phyloP scores from a whole-genome alignment of 1,284 basidiomycete species.

The Vanrija pseudolonga region DNA sequence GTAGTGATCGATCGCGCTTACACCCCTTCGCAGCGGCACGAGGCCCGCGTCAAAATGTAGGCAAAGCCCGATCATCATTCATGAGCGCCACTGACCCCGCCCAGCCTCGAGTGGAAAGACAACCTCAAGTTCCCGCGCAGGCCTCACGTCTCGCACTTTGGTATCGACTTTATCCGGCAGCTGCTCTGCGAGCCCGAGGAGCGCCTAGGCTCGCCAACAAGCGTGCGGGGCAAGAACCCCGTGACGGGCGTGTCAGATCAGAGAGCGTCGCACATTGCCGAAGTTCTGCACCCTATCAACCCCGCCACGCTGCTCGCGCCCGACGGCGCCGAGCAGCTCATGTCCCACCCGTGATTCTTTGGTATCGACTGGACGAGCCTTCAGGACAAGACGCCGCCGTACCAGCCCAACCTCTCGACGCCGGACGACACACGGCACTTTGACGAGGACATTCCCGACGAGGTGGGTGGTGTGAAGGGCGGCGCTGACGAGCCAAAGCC shows the following conservation, averaged over 20 bases:
- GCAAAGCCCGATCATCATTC: conserved; percentile 6
- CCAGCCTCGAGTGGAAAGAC: conserved; percentile 78
- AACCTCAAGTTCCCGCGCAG: conserved; percentile 80
- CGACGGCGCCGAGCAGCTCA: conserved; percentile 79
- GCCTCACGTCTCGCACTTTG: conserved; percentile 78
- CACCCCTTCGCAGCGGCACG: conserved; percentile 62
- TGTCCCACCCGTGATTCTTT: conserved; percentile 80
- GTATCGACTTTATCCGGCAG: conserved; percentile 76
- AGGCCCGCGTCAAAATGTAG: conserved; percentile 81
- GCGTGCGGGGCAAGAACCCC: not conserved
- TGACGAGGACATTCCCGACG: conserved; percentile 84
- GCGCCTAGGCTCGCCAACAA: conserved; percentile 55
- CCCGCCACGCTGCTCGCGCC: not conserved
- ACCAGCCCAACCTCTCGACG: conserved; percentile 71
- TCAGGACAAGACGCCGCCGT: conserved; percentile 75
- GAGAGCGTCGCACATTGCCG: not conserved
- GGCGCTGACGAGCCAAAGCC: conserved; percentile 57
- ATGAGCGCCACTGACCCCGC: conserved; percentile 9
- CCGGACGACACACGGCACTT: conserved; percentile 86
- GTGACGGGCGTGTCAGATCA: not conserved
- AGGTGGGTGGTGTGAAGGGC: conserved; percentile 56
- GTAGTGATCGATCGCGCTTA: not conserved
- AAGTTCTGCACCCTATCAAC: no score
- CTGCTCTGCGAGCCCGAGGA: conserved; percentile 93
- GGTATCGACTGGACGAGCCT: conserved; percentile 79